Base-by-base conservation (phyloP, 139 green algal genomes). In the Yamagishiella unicocca region DNA sequence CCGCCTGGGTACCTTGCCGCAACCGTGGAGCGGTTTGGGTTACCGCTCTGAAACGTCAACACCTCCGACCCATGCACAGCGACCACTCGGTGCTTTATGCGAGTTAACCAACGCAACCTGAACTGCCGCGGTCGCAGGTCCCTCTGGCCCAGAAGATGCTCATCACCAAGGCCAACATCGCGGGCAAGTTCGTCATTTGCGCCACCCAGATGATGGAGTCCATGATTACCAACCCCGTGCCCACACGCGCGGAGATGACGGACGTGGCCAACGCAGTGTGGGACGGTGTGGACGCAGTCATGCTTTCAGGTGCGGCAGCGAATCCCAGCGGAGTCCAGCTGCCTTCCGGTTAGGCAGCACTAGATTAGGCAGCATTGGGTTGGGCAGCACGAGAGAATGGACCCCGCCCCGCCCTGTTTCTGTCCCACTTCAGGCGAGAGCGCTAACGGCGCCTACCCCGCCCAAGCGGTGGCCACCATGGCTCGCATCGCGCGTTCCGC, bases 181-280 rank as follows among this genome's bases (percentile, higher is more conserved):
- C 92, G 2, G 93, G 92, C 45, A 95, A 95, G 88, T 93, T 93
- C 45, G 85, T 92, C 37, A 90, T 93, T 58, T 92, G 82, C 40
- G 90, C 90, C 8, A 93, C 88, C 1, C 93, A 95, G 88, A 96
- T 96, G 93, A 90, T 96, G 50, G 93, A 96, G 87, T 90, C 72
- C 68, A 94, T 96, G 92, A 93, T 93, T 68, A 87, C 58, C 66
- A 94, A 90, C 83, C 94, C 93, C 22, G 85, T 95, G 54, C 91
- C 93, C n/a, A 96, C 94, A 19, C 93, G 96, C 27, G 96, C 96
- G 1, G 96, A 98, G 90, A 96, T 96, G 78, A 98, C 96, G 1
- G 96, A 98, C 83, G 96, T 98, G 27, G 96, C 96, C 55, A 98
- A 98, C 79, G 95, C 95, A 2, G 95, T 98, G 42, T 92, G 97